Conservation (phyloP, 2,329 filamentous ascomycete genomes). For the Beauveria australis region DNA sequence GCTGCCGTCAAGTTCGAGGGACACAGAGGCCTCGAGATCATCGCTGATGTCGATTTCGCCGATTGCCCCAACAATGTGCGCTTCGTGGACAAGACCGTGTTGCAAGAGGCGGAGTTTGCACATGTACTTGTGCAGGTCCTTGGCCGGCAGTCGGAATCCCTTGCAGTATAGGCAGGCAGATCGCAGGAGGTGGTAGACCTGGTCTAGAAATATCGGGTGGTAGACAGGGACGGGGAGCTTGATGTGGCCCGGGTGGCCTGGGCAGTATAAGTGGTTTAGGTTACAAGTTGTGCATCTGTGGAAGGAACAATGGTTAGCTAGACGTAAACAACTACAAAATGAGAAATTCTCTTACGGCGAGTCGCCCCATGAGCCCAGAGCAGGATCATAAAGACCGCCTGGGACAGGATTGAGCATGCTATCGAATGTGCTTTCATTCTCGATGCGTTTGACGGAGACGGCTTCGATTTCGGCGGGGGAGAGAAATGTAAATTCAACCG, state of each 20-base stretch:
- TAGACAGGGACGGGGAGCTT: conserved; percentile 90
- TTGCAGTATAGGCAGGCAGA: conserved; percentile 89
- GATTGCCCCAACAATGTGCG: conserved; percentile 47
- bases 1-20: conserved; percentile 39
- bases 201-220: conserved; percentile 94
- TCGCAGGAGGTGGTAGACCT: conserved; percentile 74
- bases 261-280: conserved; percentile 70
- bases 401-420: conserved; percentile 81
- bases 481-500: conserved; percentile 85
- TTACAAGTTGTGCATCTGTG: conserved; percentile 85
- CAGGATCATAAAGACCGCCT: conserved; percentile 86
- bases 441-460: conserved; percentile 88
- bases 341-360: conserved; percentile 49
- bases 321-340: background rate
- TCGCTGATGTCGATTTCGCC: conserved; percentile 35
- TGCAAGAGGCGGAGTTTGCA: conserved; percentile 84
- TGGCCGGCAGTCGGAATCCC: conserved; percentile 69
- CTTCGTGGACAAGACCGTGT: conserved; percentile 69
- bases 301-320: background rate
- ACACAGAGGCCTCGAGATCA: conserved; percentile 20
- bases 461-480: conserved; percentile 73
- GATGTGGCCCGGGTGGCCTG: conserved; percentile 91
- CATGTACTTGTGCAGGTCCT: conserved; percentile 66
- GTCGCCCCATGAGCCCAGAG: conserved; percentile 83
- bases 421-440: conserved; percentile 92